A percentile compares a stretch with the other conserved stretches of the same genome.
These are phyloP conservation scores for Cardiospermum halicacabum DNA, from an alignment of 345 rosid species.

Conservation along the genomic window DNA sequence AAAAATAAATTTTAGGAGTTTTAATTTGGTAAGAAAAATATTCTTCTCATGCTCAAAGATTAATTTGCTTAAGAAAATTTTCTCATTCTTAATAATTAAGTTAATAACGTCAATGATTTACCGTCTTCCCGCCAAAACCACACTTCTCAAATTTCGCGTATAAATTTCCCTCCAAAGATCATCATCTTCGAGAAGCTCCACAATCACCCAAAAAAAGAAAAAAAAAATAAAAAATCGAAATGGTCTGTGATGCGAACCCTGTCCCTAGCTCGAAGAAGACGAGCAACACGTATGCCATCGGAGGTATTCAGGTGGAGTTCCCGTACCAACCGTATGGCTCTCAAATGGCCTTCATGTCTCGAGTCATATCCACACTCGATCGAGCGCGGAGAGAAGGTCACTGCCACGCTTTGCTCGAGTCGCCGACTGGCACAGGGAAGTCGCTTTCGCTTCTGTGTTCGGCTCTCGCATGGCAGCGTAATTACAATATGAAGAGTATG, in stretches of 20 bases:
- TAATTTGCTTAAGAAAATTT: too few relatives aligned
- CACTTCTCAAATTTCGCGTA: background rate
- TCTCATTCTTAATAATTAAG: too few relatives aligned
- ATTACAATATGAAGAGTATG: slow-evolving; percentile 35
- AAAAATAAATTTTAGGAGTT: too few relatives aligned
- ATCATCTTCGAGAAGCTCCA: too few relatives aligned
- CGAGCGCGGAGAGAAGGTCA: slow-evolving; percentile 84
- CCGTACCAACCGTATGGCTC: slow-evolving; percentile 95
- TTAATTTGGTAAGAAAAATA: too few relatives aligned
- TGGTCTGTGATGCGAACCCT: slow-evolving; percentile 33
- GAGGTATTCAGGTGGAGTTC: slow-evolving; percentile 77
- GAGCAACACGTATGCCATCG: slow-evolving; percentile 47
- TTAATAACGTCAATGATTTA: too few relatives aligned
- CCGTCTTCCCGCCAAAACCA: slow-evolving; percentile 16
- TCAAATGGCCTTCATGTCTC: slow-evolving; percentile 92
- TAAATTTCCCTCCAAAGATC: background rate
- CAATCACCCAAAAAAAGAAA: background rate
- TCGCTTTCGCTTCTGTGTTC: slow-evolving; percentile 98
- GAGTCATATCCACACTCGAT: slow-evolving; percentile 86
- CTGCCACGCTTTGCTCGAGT: slow-evolving; percentile 89
- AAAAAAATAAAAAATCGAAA: slow-evolving; percentile 1
- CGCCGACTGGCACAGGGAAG: slow-evolving; percentile 96
- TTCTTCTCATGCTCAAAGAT: too few relatives aligned
- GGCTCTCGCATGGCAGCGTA: slow-evolving; percentile 86
- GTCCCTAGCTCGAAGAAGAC: slow-evolving; percentile 35